Percentiles rank a stretch among this genome's conserved stretches.
phyloP scores from a whole-genome alignment of 495 filamentous ascomycete genomes.

The Talaromyces adpressus region DNA sequence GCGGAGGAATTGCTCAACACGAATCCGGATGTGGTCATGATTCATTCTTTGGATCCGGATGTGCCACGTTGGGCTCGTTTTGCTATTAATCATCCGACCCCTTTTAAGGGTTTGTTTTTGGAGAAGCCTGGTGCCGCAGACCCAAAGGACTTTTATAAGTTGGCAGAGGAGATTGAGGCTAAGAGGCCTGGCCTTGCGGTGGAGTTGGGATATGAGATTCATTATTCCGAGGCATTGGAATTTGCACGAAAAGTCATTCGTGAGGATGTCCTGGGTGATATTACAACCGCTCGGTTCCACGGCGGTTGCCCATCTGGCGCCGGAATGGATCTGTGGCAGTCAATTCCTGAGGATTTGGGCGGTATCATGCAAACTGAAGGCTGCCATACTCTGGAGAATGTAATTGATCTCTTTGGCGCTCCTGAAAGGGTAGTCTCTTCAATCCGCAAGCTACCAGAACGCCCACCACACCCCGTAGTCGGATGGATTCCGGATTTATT shows the following conservation, averaged over 20 bases:
- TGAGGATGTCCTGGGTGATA: constrained; percentile 9
- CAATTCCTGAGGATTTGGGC: constrained; percentile 6
- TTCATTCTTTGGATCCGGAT: constrained; percentile 13
- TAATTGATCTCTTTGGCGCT: constrained; percentile 11
- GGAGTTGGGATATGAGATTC: constrained; percentile 14
- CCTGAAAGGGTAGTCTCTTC: constrained; percentile 11
- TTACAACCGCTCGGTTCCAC: constrained; percentile 14
- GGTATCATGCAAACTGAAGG: constrained; percentile 12
- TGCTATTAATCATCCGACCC: constrained; percentile 11
- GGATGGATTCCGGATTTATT: constrained; percentile 6
- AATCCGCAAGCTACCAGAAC: constrained; percentile 13
- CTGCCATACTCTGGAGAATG: constrained; percentile 11
- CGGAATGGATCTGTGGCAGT: constrained; percentile 14
- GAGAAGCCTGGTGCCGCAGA: constrained; percentile 6
- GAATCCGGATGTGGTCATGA: constrained; percentile 15
- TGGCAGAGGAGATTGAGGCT: constrained; percentile 3
- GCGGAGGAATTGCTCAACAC: constrained; percentile 10
- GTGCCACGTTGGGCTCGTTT: constrained; percentile 14
- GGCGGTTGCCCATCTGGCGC: constrained; percentile 15
- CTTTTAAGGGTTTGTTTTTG: constrained; percentile 12
- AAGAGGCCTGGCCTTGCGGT: constrained; percentile 6
- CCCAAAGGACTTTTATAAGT: constrained; percentile 1
- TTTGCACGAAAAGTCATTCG: constrained; percentile 12
- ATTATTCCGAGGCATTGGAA: constrained; percentile 10
- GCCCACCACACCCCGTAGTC: constrained; percentile 6